Percentiles rank a stretch among this genome's conserved stretches.
Conservation (phyloP, 805 yeast genomes). For the Yarrowia yakushimensis region DNA sequence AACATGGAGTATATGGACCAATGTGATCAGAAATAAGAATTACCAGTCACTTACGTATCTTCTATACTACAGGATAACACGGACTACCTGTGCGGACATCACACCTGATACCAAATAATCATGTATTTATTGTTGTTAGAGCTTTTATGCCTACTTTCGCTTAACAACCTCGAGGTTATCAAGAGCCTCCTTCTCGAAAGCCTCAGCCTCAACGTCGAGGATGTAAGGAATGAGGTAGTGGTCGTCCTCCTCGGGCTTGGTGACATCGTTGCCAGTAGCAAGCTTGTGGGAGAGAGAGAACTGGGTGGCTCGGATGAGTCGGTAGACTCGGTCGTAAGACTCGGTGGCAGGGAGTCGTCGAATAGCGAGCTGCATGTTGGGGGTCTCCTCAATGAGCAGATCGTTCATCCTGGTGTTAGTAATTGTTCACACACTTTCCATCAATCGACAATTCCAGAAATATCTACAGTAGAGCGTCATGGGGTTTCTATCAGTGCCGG, state of each 20-base stretch:
- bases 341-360: constrained; percentile 81
- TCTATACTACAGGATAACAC: neutral
- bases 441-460: neutral
- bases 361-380: constrained; percentile 80
- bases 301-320: constrained; percentile 91
- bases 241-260: constrained; percentile 64
- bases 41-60: neutral
- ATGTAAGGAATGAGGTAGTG: constrained; percentile 79
- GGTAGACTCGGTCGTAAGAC: constrained; percentile 85
- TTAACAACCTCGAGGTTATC: constrained; percentile 60
- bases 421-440: neutral
- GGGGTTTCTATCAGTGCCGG: neutral
- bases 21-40: neutral
- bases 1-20: neutral
- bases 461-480: neutral
- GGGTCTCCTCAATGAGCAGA: constrained; percentile 80
- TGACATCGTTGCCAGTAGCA: constrained; percentile 74
- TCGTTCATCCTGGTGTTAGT: constrained; percentile 63
- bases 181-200: constrained; percentile 78
- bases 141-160: constrained; percentile 28
- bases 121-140: constrained; percentile 26
- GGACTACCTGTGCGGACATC: neutral
- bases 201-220: constrained; percentile 92
- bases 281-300: constrained; percentile 76
- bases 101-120: neutral